Percentiles rank a stretch among this genome's conserved stretches.
These are phyloP conservation scores for Aspergillus fumigatus DNA, from an alignment of 2,329 filamentous ascomycete species.

Conservation along the genomic window DNA sequence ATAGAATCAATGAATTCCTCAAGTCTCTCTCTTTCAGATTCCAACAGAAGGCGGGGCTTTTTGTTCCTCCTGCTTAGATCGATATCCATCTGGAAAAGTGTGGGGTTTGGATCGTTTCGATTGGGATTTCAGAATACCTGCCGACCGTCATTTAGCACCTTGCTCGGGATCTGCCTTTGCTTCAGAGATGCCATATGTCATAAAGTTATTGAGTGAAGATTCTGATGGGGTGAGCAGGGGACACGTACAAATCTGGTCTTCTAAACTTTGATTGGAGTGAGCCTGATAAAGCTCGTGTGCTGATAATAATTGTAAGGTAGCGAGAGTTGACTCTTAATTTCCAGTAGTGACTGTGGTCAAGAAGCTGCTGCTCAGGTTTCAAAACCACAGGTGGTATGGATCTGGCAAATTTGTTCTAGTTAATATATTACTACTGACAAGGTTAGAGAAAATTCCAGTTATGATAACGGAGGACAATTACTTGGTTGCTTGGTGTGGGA, in stretches of 20 bases:
- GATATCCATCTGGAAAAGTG: slow-evolving; percentile 47
- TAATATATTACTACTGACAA: not conserved
- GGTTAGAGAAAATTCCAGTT: not conserved
- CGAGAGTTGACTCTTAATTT: not conserved
- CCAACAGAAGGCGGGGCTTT: slow-evolving; percentile 72
- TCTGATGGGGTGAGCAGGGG: slow-evolving; percentile 4
- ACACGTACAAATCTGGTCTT: not conserved
- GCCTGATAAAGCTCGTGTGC: not conserved
- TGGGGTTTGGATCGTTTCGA: not conserved
- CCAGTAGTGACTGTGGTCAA: not conserved
- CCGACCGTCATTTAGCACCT: not conserved
- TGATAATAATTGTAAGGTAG: not conserved
- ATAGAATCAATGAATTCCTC: slow-evolving; percentile 92
- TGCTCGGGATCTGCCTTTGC: not conserved
- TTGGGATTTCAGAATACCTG: not conserved
- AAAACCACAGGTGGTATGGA: not conserved
- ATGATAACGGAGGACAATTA: not conserved
- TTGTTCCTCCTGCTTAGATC: slow-evolving; percentile 84
- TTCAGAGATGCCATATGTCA: not conserved
- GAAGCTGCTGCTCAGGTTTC: not conserved
- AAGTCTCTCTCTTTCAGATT: slow-evolving; percentile 74
- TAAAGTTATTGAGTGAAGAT: not conserved
- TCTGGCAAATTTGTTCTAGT: not conserved
- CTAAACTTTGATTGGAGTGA: not conserved
- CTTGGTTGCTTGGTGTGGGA: not conserved